Evolutionary conservation across 805 yeast genomes (phyloP).

Genomic region (Myxozyma lipomycoides): DNA sequence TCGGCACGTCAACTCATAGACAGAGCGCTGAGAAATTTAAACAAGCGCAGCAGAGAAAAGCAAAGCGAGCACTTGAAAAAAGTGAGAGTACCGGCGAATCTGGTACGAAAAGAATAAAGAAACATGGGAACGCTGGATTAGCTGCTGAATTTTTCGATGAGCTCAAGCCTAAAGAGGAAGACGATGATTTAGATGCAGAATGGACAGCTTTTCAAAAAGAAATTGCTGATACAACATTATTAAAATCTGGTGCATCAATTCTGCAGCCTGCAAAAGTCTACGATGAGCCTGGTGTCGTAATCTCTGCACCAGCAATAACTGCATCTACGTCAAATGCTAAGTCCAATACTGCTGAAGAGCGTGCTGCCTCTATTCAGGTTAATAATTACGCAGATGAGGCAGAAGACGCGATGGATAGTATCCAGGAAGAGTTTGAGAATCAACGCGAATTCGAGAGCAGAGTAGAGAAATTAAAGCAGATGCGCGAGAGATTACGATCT

Average conservation of each 20-base stretch:
- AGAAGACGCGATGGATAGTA: constrained; percentile 10
- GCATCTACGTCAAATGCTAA: too few species aligned
- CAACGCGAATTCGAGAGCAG: constrained; percentile 17
- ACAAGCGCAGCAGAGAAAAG: constrained; percentile 14
- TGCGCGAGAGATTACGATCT: constrained; percentile 17
- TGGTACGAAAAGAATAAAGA: neutral
- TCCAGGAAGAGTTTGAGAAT: constrained; percentile 24
- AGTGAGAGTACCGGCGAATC: neutral
- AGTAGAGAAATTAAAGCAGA: constrained; percentile 18
- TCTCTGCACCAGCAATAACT: neutral
- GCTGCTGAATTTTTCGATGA: constrained; percentile 2
- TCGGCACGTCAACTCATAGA: constrained; percentile 16
- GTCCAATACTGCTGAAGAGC: neutral
- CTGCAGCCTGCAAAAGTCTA: neutral
- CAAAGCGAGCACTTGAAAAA: constrained; percentile 11
- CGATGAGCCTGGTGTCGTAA: neutral
- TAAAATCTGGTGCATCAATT: too few species aligned
- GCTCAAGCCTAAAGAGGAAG: neutral
- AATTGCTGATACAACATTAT: too few species aligned
- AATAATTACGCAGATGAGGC: constrained; percentile 10
- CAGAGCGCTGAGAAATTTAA: constrained; percentile 3
- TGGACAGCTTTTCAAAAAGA: constrained; percentile 27
- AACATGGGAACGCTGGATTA: constrained; percentile 2
- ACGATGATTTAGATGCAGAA: constrained; percentile 18
- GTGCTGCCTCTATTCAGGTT: too few species aligned